Conservation (phyloP, 164 flowering plant genomes). For the Macadamia integrifolia region DNA sequence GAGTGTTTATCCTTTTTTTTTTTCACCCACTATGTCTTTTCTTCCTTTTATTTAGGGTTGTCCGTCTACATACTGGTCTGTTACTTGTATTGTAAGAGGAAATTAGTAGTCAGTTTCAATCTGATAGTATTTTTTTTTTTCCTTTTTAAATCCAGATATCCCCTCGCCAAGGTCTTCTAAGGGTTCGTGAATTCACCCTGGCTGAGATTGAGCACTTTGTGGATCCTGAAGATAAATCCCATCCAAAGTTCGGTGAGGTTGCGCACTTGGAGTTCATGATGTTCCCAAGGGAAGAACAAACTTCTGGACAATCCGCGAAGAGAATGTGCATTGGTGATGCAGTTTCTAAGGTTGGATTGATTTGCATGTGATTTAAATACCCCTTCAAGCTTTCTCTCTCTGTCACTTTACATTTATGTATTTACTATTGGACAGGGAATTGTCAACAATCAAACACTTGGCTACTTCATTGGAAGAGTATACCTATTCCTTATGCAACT, state of each 20-base stretch:
- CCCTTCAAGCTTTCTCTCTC: no score
- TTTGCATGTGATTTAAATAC: neutral
- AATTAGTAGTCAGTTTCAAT: neutral
- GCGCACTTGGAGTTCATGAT: slow-evolving; percentile 58
- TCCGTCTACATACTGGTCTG: no score
- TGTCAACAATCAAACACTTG: slow-evolving; percentile 92
- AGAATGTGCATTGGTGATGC: slow-evolving; percentile 50
- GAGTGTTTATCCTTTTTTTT: no score
- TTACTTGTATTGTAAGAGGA: no score
- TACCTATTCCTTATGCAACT: slow-evolving; percentile 78
- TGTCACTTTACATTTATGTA: neutral
- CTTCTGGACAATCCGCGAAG: slow-evolving; percentile 52
- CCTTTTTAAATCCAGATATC: slow-evolving; percentile 55
- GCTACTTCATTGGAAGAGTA: slow-evolving; percentile 91
- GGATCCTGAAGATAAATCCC: slow-evolving; percentile 79
- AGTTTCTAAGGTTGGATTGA: slow-evolving; percentile 43
- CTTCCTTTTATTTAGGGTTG: no score
- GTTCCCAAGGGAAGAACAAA: slow-evolving; percentile 71
- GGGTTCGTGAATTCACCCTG: slow-evolving; percentile 92
- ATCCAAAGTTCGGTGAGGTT: slow-evolving; percentile 63
- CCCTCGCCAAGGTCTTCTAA: slow-evolving; percentile 96
- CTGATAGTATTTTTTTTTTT: slow-evolving; percentile 1
- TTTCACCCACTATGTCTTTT: no score
- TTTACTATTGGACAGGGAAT: slow-evolving; percentile 46
- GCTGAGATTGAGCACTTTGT: slow-evolving; percentile 99